A percentile compares a stretch with the other conserved stretches of the same genome.
These are phyloP conservation scores for Anthoceros angustus DNA, from an alignment of 225 moss, liverwort and hornwort genomes.

Conservation along the genomic window DNA sequence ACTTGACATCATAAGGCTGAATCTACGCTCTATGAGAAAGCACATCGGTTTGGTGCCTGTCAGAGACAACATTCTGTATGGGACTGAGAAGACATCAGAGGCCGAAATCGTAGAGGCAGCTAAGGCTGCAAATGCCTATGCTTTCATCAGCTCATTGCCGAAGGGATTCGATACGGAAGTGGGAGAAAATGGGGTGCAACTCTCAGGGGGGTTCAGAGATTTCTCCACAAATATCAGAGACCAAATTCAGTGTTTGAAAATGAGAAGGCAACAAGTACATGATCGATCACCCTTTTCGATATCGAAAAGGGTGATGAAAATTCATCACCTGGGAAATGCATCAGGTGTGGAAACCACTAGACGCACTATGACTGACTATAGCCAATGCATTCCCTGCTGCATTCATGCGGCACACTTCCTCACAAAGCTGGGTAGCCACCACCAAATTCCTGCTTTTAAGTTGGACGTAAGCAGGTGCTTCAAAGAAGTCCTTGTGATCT, in stretches of 20 bases:
- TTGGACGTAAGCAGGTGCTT: no score
- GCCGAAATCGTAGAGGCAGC: slow-evolving; percentile 30
- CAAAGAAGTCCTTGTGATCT: no score
- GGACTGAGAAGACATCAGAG: slow-evolving; percentile 33
- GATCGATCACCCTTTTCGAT: no score
- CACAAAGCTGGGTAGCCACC: no score
- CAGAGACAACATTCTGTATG: slow-evolving; percentile 31
- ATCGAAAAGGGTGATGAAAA: no score
- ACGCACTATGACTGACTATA: no score
- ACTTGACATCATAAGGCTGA: slow-evolving; percentile 22
- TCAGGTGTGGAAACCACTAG: no score
- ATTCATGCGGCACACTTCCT: no score
- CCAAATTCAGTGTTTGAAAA: slow-evolving; percentile 33
- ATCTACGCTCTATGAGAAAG: slow-evolving; percentile 22
- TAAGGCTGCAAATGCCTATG: slow-evolving; percentile 32
- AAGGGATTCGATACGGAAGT: slow-evolving; percentile 31
- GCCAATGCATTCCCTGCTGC: no score
- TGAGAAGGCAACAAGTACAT: slow-evolving; percentile 22
- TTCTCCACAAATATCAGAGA: slow-evolving; percentile 28
- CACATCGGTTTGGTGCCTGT: slow-evolving; percentile 39
- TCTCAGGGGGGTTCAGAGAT: slow-evolving; percentile 39
- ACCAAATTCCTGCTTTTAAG: no score
- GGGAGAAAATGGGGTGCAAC: slow-evolving; percentile 37
- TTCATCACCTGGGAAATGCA: no score
- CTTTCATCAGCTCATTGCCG: slow-evolving; percentile 28